Evolutionary conservation across 2,329 filamentous ascomycete genomes (phyloP).

Genomic region (Rhinocladiella similis): DNA sequence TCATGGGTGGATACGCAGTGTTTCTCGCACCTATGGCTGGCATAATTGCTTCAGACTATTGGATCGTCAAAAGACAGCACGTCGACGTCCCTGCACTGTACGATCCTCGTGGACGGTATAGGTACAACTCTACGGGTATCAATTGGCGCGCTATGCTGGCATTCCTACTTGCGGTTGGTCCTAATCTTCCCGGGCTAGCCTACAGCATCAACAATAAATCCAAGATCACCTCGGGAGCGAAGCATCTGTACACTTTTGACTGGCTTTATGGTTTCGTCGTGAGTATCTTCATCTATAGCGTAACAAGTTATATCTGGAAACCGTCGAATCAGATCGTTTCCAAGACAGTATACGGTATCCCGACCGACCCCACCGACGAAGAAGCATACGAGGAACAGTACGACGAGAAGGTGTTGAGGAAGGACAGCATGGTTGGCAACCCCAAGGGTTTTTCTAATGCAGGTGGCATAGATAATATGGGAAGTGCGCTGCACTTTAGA

Average conservation of each 20-base stretch:
- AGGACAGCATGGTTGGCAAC: conserved; percentile 23
- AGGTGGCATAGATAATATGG: conserved; percentile 21
- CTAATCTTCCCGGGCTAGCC: conserved; percentile 52
- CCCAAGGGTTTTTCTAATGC: conserved; percentile 23
- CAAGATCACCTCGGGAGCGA: conserved; percentile 43
- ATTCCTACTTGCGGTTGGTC: conserved; percentile 19
- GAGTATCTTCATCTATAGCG: conserved; percentile 58
- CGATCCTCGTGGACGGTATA: conserved; percentile 23
- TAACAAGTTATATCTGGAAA: conserved; percentile 21
- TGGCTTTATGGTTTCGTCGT: conserved; percentile 64
- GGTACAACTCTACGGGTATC: conserved; percentile 53
- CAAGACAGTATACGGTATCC: conserved; percentile 24
- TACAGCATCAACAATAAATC: conserved; percentile 51
- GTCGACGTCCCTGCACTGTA: conserved; percentile 27
- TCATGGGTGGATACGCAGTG: conserved; percentile 37
- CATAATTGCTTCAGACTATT: conserved; percentile 31
- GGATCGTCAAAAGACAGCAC: conserved; percentile 25
- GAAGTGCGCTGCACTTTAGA: conserved; percentile 13
- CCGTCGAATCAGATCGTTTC: conserved; percentile 16
- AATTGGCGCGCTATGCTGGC: conserved; percentile 47
- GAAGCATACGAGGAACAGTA: conserved; percentile 22
- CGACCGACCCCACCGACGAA: conserved; percentile 12
- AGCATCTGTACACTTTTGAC: conserved; percentile 63
- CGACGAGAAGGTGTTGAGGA: conserved; percentile 21
- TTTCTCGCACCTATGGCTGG: conserved; percentile 32